Evolutionary conservation across 2,329 filamentous ascomycete species (phyloP), one percentile per base, ranked within the genome.

Genomic region (Periconia sp.): DNA sequence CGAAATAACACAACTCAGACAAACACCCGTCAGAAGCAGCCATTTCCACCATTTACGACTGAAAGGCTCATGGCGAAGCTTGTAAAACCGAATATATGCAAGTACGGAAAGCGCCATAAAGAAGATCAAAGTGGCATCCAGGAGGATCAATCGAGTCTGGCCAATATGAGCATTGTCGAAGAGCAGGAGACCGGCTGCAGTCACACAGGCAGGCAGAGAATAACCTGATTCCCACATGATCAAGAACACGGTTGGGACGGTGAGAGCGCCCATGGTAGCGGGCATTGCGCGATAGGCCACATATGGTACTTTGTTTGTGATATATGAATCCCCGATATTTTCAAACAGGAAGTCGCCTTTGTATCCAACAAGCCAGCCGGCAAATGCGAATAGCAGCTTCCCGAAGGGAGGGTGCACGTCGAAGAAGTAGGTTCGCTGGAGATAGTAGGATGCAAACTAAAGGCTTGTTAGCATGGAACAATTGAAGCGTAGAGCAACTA

Each of bases 171-270:
- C 94, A 69, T 99, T 99, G 79, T 99, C 94, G 67, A 99, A 90
- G 42, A 99, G 87, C 59, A 99, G 82, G 35, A 99, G 81, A 27
- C 90, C 86, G 40, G 94, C 85, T 7, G 94, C 91, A 53, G 97
- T 81, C 51, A 97, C 80, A 73, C 91, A 96, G 53, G 94, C 94
- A 11, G 94, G 94, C 41, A 99, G 81, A 60, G 91, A 96, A 78
- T 99, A 99, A 59, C 92, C 94, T 47, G 94, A 97, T 77, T 99
- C 94, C 94, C 94, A 99, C 94, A 99, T 99, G 76, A 96, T 99
- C 72, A 96, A 79, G 76, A 96, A 99, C 52, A 91, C 87, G 45
- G 93, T 89, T n/a, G 92, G 89, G 48, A 99, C 91, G 11, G 94
- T 99, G 63, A 99, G 80, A 52, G 94, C 89, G 61, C 94, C 94